Base-by-base conservation (phyloP, 768 basidiomycete genomes). In the Panellus pusillus region DNA sequence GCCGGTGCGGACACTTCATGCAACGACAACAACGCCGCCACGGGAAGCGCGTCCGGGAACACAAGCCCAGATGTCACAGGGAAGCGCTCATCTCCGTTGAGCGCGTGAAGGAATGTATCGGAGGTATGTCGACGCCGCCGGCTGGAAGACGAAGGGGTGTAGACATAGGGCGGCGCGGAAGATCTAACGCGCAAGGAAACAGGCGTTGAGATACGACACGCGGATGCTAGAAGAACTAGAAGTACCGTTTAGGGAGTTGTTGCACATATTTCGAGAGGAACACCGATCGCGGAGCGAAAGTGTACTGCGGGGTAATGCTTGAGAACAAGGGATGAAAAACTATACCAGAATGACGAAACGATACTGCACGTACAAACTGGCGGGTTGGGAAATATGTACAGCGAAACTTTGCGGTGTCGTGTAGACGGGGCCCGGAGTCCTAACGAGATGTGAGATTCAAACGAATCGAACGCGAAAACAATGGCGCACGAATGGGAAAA, bases 1-100 rank as follows among this genome's bases (percentile, higher is more conserved):
- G 24, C 24, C 3, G 24, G 24, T 24, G 24, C 24, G 24, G 24
- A 24, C 24, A 24, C 24, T 24, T 24, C 24, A 24, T 24, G 24
- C 24, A 24, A 24, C 3, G 24, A 24, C 24, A 24, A 24, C 3
- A 24, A 24, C 24, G 24, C 24, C 3, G 50, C 44, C 7, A 13
- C 19, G 4, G 35, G 43, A 6, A 46, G 28, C 4, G 38, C 44
- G 8, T 44, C 19, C 6, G 51, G 51, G 29, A 52, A 52, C 7
- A 28, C 29, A 8, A 46, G 44, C 7, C 51, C 44, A 6, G 18
- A 32, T 9, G 28, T 6, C 24, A 52, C 14, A 1, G 44, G 51
- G 31, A 52, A 52, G 11, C 51, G 51, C 28, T n/a, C 44, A 29
- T 52, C 51, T 14, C 28, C 24, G 18, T 35, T 41, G 41, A 36